phyloP scores from a whole-genome alignment of 306 rosid genomes.

The Pterocarpus santalinus region DNA sequence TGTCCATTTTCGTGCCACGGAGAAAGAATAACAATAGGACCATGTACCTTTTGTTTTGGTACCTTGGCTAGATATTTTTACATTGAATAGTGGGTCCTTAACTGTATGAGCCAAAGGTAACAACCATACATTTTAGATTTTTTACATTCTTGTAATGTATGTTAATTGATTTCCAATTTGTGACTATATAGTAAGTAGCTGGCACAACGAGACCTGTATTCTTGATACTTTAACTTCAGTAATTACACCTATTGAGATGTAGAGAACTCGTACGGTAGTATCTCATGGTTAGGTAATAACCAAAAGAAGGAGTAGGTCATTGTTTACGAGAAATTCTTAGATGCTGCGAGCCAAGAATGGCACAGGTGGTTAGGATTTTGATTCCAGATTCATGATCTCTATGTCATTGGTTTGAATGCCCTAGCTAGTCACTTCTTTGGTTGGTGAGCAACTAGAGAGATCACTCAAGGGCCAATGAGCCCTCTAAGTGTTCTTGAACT shows the following conservation, averaged over 20 bases:
- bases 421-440: no score
- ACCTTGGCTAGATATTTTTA: background rate
- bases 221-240: background rate
- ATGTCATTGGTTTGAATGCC: no score
- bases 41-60: background rate
- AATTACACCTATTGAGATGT: background rate
- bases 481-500: no score
- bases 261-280: background rate
- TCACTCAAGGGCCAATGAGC: no score
- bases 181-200: background rate
- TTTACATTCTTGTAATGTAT: background rate
- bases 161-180: background rate
- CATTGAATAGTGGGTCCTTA: no score
- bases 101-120: background rate
- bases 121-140: background rate
- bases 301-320: no score
- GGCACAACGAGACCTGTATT: background rate
- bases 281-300: background rate
- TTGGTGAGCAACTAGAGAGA: no score
- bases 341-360: conserved; percentile 63
- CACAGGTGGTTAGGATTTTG: no score
- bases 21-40: no score
- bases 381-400: no score
- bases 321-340: no score
- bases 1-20: no score